phyloP scores from a whole-genome alignment of 2,329 filamentous ascomycete genomes.

The Sclerotinia subarctica region DNA sequence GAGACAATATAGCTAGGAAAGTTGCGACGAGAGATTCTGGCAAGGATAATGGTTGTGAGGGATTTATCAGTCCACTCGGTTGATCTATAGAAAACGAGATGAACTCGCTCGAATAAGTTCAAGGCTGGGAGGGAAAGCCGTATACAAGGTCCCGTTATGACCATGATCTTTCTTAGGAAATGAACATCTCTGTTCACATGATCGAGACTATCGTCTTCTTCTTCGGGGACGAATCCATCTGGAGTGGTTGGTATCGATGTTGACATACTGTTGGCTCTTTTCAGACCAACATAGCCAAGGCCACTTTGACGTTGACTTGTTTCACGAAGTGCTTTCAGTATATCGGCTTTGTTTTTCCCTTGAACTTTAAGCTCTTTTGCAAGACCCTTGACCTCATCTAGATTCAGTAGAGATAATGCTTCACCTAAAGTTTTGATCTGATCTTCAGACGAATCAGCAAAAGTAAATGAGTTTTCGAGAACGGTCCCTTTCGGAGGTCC shows the following conservation, averaged over 20 bases:
- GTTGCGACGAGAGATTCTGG: conserved; percentile 81
- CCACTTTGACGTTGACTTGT: conserved; percentile 73
- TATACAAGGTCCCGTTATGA: conserved; percentile 77
- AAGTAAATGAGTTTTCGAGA: conserved; percentile 62
- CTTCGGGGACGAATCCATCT: conserved; percentile 31
- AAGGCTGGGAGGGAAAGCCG: conserved; percentile 69
- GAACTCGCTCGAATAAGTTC: conserved; percentile 87
- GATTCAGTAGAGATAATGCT: conserved; percentile 73
- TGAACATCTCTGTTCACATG: conserved; percentile 64
- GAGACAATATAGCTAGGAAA: conserved; percentile 91
- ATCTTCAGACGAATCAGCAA: conserved; percentile 75
- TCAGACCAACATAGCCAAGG: conserved; percentile 66
- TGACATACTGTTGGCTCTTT: conserved; percentile 45
- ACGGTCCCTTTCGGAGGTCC: conserved; percentile 46
- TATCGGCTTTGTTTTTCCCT: conserved; percentile 82
- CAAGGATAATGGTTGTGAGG: conserved; percentile 87
- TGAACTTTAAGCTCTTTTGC: conserved; percentile 84
- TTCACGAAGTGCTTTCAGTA: conserved; percentile 69
- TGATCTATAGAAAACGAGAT: conserved; percentile 92
- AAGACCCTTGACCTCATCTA: conserved; percentile 82
- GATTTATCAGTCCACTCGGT: conserved; percentile 98
- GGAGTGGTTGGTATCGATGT: conserved; percentile 14
- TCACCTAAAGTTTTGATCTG: conserved; percentile 77
- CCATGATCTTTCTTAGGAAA: conserved; percentile 74
- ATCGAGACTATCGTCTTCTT: conserved; percentile 51